phyloP scores from a whole-genome alignment of 2,329 filamentous ascomycete genomes.

The Hypoxylon sp. region DNA sequence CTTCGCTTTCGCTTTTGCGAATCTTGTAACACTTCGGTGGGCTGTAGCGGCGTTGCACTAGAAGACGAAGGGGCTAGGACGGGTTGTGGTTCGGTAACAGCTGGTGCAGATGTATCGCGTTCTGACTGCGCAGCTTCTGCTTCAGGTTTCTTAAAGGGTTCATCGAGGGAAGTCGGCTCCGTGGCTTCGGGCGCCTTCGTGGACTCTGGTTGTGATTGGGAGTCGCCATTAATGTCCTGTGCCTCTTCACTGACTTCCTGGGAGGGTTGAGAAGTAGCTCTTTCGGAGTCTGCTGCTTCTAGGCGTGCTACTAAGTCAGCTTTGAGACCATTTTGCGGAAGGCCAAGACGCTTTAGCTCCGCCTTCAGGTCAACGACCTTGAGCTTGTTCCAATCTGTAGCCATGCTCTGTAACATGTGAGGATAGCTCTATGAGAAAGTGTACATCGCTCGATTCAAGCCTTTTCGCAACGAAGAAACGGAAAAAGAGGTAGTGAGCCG shows the following conservation, averaged over 20 bases:
- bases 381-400: constrained; percentile 68
- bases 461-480: constrained; percentile 17
- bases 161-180: constrained; percentile 21
- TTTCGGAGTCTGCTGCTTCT: constrained; percentile 56
- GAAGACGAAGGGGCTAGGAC: constrained; percentile 31
- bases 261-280: constrained; percentile 30
- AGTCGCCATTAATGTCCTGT: constrained; percentile 37
- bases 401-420: constrained; percentile 56
- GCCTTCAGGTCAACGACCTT: constrained; percentile 83
- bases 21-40: constrained; percentile 61
- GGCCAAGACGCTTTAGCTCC: constrained; percentile 80
- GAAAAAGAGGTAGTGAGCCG: neutral
- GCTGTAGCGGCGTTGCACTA: constrained; percentile 46
- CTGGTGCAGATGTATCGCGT: constrained; percentile 35
- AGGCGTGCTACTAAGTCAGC: constrained; percentile 79
- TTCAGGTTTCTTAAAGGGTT: constrained; percentile 23
- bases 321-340: constrained; percentile 78
- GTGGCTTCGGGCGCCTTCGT: constrained; percentile 28
- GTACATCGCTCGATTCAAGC: constrained; percentile 42
- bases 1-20: constrained; percentile 76
- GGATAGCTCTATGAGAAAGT: constrained; percentile 27
- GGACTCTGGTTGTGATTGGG: constrained; percentile 36
- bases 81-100: constrained; percentile 45
- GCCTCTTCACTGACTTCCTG: constrained; percentile 40
- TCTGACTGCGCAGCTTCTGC: constrained; percentile 42